Base-by-base conservation (phyloP, 768 basidiomycete genomes). In the Dictyophora rubrovolvata region DNA sequence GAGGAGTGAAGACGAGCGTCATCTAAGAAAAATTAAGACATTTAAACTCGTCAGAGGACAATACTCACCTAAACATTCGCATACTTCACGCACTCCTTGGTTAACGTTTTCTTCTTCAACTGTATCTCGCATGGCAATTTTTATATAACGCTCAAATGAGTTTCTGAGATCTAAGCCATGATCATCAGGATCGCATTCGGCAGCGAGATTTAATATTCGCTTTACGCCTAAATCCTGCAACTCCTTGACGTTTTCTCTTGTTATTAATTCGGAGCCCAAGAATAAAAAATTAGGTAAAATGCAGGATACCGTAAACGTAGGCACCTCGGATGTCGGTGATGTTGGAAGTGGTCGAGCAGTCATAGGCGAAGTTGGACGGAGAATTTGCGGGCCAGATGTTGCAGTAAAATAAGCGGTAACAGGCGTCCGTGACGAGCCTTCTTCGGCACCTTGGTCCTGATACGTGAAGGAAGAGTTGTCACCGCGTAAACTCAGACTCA, bases 91-190 rank as follows among this genome's bases (percentile, higher is more conserved):
- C 48, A 98, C 82, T 9, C 90, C 89, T 54, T 76, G 78, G 5
- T 82, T 79, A 42, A 98, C 88, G 55, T 88, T 87, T 61, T 90
- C 89, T 72, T 97, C 95, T 69, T 97, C 94, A 14, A 98, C 91
- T 2, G 85, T 93, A 73, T 98, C 94, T 62, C 92, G 77, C 90
- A 97, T 94, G 8, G 93, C 89, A 47, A 97, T 87, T 65, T 83
- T 86, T 50, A 81, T 73, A 69, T 97, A 97, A 64, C 81, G 81
- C 63, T 93, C 91, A 69, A 98, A 96, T 11, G 76, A 75, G 56
- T 82, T 77, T 51, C 75, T 76, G 59, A 94, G 65, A 17, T 75
- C 71, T 63, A 94, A 71, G 1, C 87, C 89, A 54, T 84, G 83
- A 65, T 92, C 85, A 63, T 93, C 81, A n/a, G 57, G 57, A 63